Conservation (phyloP, 108 stramenopile species). For the Skeletonema costatum region DNA sequence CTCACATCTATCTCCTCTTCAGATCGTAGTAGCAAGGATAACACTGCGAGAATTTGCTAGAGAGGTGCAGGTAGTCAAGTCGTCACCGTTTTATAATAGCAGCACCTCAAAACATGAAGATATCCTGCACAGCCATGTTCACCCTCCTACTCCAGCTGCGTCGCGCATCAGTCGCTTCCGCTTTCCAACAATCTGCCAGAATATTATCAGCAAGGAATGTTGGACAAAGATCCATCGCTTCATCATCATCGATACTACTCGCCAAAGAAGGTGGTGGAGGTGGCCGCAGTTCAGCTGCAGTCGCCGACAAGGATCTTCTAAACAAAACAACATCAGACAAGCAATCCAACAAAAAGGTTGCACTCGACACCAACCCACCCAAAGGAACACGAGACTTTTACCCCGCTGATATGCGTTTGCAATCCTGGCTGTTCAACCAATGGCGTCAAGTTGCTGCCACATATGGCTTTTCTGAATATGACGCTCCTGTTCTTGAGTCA, state of each 20-base stretch:
- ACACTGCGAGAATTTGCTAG: too few relatives aligned
- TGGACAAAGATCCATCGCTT: background rate
- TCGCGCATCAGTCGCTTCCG: conserved; percentile 6
- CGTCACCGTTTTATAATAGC: too few relatives aligned
- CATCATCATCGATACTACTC: conserved; percentile 1
- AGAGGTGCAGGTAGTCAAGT: too few relatives aligned
- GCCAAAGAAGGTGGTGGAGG: conserved; percentile 30
- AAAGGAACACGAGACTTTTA: conserved; percentile 98
- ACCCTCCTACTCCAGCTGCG: conserved; percentile 15
- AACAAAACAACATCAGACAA: conserved; percentile 36
- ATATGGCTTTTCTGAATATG: conserved; percentile 96
- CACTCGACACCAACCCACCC: conserved; percentile 92
- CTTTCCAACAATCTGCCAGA: conserved; percentile 16
- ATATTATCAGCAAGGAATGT: background rate
- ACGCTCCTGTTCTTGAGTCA: conserved; percentile 95
- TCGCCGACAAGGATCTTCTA: conserved; percentile 70
- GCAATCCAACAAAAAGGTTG: background rate
- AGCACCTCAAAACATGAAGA: conserved; percentile 22
- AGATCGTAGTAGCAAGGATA: too few relatives aligned
- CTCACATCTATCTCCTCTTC: too few relatives aligned
- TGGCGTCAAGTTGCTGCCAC: conserved; percentile 80
- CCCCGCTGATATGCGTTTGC: conserved; percentile 94
- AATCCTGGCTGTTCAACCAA: conserved; percentile 94
- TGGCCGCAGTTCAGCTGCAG: conserved; percentile 76
- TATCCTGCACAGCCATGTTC: conserved; percentile 20